Base-by-base conservation (phyloP, 2,329 filamentous ascomycete genomes). In the Fusarium phyllophilum region DNA sequence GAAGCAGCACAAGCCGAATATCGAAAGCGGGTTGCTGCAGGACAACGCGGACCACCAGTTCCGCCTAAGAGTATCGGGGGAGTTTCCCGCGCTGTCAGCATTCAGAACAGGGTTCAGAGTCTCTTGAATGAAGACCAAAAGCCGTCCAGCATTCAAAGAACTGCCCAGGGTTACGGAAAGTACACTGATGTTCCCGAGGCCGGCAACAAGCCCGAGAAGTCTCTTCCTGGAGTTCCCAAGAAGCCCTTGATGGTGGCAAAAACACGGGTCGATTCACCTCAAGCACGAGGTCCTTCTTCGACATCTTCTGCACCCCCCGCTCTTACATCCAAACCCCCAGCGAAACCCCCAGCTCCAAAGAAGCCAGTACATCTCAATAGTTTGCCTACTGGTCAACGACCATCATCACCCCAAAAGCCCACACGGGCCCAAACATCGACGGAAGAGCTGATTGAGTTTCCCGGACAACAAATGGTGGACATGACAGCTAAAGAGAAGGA, bases 1-100 rank as follows among this genome's bases (percentile, higher is more conserved):
- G 94, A 94, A 52, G 92, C 92, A 26, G 96, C 95, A 0, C 95
- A 94, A 24, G 95, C 94, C 4, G 95, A 97, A 82, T 97, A 98
- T 81, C 90, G 93, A 39, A 91, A 91, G 76, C 90, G 93, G 29
- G 84, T 97, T 44, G 90, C 92, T 26, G 86, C 85, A 48, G 83
- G 84, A 33, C 79, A 82, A 14, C 75, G 81, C 24, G 77, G 79
- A 48, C 81, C 83, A 12, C 81, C 81, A 24, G 84, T 84, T 22
- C 83, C 83, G 62, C 89, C 87, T 63, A 89, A 86, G 81, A 88
- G 83, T 78, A 88, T 88, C 79, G 89, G 86, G n/a, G 86, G 87
- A 54, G 83, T 89, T 7, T 89, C 90, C 20, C 87, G 91, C 46
- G 94, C 95, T 24, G 89, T 91, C n/a, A 93, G 92, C 33, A 99